phyloP scores from a whole-genome alignment of 2,329 filamentous ascomycete genomes.

The Talaromyces sp. region DNA sequence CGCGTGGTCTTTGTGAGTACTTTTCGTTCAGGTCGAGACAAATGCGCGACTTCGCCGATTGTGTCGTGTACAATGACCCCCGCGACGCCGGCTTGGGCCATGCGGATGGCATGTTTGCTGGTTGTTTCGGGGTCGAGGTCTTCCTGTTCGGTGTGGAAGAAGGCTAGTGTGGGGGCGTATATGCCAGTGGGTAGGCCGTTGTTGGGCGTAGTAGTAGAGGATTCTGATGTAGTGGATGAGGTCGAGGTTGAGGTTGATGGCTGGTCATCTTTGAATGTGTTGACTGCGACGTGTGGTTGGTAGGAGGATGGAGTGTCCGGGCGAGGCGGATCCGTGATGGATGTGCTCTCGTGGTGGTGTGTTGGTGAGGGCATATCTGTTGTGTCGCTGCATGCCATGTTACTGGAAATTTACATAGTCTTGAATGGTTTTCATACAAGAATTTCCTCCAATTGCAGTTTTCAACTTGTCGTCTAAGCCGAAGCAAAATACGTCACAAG shows the following conservation, averaged over 20 bases:
- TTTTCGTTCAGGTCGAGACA: constrained; percentile 48
- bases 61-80: constrained; percentile 46
- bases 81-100: constrained; percentile 36
- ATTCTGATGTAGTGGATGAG: background rate
- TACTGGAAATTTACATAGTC: background rate
- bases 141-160: constrained; percentile 47
- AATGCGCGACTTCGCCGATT: constrained; percentile 45
- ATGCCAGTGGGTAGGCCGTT: constrained; percentile 25
- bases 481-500: background rate
- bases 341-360: background rate
- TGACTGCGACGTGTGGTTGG: background rate
- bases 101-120: constrained; percentile 39
- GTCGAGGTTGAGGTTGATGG: background rate
- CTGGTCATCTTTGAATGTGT: background rate
- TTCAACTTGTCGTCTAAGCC: background rate
- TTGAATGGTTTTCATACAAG: background rate
- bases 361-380: background rate
- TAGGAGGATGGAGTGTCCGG: background rate
- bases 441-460: background rate
- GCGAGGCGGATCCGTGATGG: background rate
- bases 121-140: constrained; percentile 36
- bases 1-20: constrained; percentile 45
- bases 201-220: background rate
- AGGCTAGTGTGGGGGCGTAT: constrained; percentile 44
- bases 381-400: background rate